A percentile compares a stretch with the other conserved stretches of the same genome.
Conservation (phyloP, 805 yeast genomes). For the Wickerhamia fluorescens region DNA sequence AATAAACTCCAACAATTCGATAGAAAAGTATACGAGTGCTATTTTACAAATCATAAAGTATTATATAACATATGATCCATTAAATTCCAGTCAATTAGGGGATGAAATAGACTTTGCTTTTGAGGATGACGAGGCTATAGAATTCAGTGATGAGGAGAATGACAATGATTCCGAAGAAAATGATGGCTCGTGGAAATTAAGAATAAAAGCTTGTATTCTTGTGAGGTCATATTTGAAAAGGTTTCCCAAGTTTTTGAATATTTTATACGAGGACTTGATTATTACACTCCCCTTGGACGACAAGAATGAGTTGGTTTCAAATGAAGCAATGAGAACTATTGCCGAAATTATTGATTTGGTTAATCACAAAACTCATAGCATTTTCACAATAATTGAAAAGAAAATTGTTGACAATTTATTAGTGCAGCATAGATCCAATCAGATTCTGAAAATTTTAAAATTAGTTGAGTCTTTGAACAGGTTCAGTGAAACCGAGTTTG, state of each 20-base stretch:
- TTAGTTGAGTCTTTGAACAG: slow-evolving; percentile 23
- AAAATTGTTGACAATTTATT: slow-evolving; percentile 21
- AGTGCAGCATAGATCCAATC: slow-evolving; percentile 11
- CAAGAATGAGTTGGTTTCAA: slow-evolving; percentile 42
- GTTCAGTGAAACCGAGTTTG: slow-evolving; percentile 10
- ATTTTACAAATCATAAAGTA: slow-evolving; percentile 13
- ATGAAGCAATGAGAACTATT: slow-evolving; percentile 41
- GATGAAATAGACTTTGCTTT: slow-evolving; percentile 19
- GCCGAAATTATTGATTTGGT: slow-evolving; percentile 31
- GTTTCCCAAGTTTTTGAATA: slow-evolving; percentile 30
- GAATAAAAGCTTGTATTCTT: slow-evolving; percentile 45
- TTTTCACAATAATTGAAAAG: slow-evolving; percentile 11
- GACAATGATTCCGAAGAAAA: slow-evolving; percentile 37
- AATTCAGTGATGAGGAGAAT: slow-evolving; percentile 40
- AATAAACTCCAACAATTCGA: slow-evolving; percentile 9
- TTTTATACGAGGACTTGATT: slow-evolving; percentile 25
- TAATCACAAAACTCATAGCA: slow-evolving; percentile 1
- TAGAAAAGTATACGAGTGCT: slow-evolving; percentile 7
- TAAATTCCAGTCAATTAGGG: slow-evolving; percentile 12
- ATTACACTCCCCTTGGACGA: slow-evolving; percentile 29
- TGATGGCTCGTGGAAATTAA: slow-evolving; percentile 53
- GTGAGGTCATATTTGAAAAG: slow-evolving; percentile 29
- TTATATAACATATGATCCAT: slow-evolving; percentile 28
- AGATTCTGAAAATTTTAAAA: slow-evolving; percentile 17
- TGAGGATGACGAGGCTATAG: slow-evolving; percentile 10